Evolutionary conservation across 352 stramenopile species (phyloP).

Genomic region (Lagenidium giganteum): DNA sequence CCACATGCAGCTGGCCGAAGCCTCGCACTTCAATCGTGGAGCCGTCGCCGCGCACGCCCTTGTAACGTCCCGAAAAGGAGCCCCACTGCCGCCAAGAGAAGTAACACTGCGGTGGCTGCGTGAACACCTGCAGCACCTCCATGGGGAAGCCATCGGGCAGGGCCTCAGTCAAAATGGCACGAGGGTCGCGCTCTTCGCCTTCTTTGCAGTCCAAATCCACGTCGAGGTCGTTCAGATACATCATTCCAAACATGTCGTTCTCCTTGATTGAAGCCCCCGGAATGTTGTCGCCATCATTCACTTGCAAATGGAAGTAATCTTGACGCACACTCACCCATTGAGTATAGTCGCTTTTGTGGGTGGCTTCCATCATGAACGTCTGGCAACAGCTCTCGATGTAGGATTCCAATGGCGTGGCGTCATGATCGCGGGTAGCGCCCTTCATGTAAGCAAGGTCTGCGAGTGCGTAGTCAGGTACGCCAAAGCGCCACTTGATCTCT

Average conservation of each 20-base stretch:
- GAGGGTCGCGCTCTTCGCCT: constrained; percentile 40
- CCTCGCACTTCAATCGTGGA: constrained; percentile 53
- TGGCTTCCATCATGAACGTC: constrained; percentile 79
- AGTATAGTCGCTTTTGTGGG: constrained; percentile 49
- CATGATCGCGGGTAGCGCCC: constrained; percentile 45
- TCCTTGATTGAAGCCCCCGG: constrained; percentile 33
- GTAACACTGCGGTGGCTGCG: constrained; percentile 65
- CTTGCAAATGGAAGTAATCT: constrained; percentile 59
- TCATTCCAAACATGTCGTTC: constrained; percentile 65
- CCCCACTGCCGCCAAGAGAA: constrained; percentile 83
- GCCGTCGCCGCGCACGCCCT: constrained; percentile 56
- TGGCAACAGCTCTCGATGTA: constrained; percentile 72
- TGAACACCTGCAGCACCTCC: constrained; percentile 77
- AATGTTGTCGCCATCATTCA: constrained; percentile 58
- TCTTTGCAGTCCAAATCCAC: constrained; percentile 24
- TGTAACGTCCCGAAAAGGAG: constrained; percentile 58
- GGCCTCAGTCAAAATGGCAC: constrained; percentile 48
- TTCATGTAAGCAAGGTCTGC: constrained; percentile 73
- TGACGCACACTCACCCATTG: constrained; percentile 62
- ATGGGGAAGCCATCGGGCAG: constrained; percentile 76
- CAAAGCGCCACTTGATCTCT: constrained; percentile 57
- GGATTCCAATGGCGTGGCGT: constrained; percentile 54
- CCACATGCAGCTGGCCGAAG: constrained; percentile 67
- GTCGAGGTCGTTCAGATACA: constrained; percentile 44
- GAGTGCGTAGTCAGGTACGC: constrained; percentile 60